Conservation (phyloP, 2,329 filamentous ascomycete species). For the Neocatenulostroma microsporum region DNA sequence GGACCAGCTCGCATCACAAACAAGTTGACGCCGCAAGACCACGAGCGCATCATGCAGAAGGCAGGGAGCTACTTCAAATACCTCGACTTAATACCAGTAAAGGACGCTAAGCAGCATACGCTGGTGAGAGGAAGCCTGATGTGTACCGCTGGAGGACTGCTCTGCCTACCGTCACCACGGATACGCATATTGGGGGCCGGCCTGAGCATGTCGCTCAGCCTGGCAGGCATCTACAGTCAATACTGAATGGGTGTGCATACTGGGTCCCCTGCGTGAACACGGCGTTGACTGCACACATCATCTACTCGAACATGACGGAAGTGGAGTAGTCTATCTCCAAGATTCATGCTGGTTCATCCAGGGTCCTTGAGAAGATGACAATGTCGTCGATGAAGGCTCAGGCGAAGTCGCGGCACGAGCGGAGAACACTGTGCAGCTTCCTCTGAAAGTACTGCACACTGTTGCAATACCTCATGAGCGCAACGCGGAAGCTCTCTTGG, state of each 20-base stretch:
- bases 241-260: background rate
- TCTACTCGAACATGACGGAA: too few species aligned
- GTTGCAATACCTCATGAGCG: too few species aligned
- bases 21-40: background rate
- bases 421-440: too few species aligned
- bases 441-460: too few species aligned
- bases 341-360: too few species aligned
- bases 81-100: background rate
- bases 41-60: background rate
- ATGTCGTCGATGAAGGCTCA: too few species aligned
- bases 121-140: background rate
- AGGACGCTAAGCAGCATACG: background rate
- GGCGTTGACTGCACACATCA: too few species aligned
- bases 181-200: background rate
- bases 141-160: background rate
- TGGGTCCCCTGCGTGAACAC: background rate
- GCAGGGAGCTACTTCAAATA: background rate
- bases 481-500: too few species aligned
- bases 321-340: too few species aligned
- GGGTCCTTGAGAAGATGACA: too few species aligned
- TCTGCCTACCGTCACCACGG: constrained; percentile 1
- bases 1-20: background rate
- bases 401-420: too few species aligned
- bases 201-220: background rate
- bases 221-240: constrained; percentile 1